These are phyloP conservation scores for Radiomyces spectabilis DNA, from an alignment of 192 early-diverging fungal genomes.

Conservation along the genomic window DNA sequence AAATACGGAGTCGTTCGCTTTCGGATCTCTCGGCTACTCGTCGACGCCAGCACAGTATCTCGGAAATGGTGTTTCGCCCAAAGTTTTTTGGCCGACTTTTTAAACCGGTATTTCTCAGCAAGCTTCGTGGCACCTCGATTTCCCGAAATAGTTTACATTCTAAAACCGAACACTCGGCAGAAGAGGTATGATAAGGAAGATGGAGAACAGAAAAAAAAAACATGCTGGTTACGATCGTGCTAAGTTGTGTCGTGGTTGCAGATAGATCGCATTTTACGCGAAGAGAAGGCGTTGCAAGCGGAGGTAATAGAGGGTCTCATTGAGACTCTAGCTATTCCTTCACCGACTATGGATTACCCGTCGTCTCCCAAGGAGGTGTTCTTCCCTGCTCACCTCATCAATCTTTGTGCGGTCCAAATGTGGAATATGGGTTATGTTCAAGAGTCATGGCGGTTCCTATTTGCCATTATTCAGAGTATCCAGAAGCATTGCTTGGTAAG, in stretches of 20 bases:
- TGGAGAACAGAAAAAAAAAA: too few relatives aligned
- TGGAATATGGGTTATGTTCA: slow-evolving; percentile 69
- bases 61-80: slow-evolving; percentile 8
- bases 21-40: too few relatives aligned
- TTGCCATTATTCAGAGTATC: slow-evolving; percentile 74
- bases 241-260: neutral
- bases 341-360: slow-evolving; percentile 68
- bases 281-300: slow-evolving; percentile 49
- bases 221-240: neutral
- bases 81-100: slow-evolving; percentile 6
- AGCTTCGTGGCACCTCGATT: neutral
- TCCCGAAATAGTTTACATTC: slow-evolving; percentile 13
- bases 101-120: neutral
- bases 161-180: neutral
- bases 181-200: neutral
- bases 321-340: slow-evolving; percentile 80
- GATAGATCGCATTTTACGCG: slow-evolving; percentile 29
- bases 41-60: too few relatives aligned
- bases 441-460: slow-evolving; percentile 74
- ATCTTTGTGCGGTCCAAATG: slow-evolving; percentile 72
- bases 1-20: too few relatives aligned
- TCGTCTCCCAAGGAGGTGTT: slow-evolving; percentile 79
- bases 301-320: slow-evolving; percentile 89
- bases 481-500: slow-evolving; percentile 60
- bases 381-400: slow-evolving; percentile 94